A percentile compares a stretch with the other conserved stretches of the same genome.
Evolutionary conservation across 2,329 filamentous ascomycete species (phyloP).

Genomic region (Fusarium avenaceum): DNA sequence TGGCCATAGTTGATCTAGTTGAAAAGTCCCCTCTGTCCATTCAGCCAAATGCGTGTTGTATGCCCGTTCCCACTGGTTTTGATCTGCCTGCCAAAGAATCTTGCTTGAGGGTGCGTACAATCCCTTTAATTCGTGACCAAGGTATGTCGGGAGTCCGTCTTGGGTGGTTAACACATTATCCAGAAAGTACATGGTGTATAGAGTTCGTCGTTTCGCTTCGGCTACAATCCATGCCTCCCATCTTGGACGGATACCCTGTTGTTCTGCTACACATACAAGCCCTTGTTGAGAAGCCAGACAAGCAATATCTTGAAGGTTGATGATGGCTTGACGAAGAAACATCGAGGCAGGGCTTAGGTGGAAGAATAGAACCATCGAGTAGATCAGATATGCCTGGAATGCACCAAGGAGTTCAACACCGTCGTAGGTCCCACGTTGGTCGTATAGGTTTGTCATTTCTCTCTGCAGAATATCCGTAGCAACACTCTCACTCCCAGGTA

Average conservation of each 20-base stretch:
- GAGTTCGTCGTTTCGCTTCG: constrained; percentile 65
- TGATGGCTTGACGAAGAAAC: constrained; percentile 60
- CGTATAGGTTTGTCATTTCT: constrained; percentile 60
- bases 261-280: constrained; percentile 60
- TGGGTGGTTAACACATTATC: constrained; percentile 62
- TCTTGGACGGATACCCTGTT: constrained; percentile 54
- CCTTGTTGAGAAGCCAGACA: constrained; percentile 56
- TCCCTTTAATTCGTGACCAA: constrained; percentile 63
- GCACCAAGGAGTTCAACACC: constrained; percentile 55
- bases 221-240: constrained; percentile 69
- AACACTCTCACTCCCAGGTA: constrained; percentile 51
- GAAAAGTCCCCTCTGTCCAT: constrained; percentile 58
- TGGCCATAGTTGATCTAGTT: constrained; percentile 67
- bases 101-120: constrained; percentile 59
- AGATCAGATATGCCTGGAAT: constrained; percentile 69
- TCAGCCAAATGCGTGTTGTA: constrained; percentile 60
- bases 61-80: constrained; percentile 57
- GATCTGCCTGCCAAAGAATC: constrained; percentile 59
- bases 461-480: constrained; percentile 54
- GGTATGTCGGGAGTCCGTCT: constrained; percentile 60
- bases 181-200: constrained; percentile 67
- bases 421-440: constrained; percentile 45
- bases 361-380: constrained; percentile 64
- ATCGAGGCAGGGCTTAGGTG: constrained; percentile 37
- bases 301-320: constrained; percentile 60